A percentile compares a stretch with the other conserved stretches of the same genome.
Conservation (phyloP, 192 early-diverging fungal species). For the Gigaspora rosea region DNA sequence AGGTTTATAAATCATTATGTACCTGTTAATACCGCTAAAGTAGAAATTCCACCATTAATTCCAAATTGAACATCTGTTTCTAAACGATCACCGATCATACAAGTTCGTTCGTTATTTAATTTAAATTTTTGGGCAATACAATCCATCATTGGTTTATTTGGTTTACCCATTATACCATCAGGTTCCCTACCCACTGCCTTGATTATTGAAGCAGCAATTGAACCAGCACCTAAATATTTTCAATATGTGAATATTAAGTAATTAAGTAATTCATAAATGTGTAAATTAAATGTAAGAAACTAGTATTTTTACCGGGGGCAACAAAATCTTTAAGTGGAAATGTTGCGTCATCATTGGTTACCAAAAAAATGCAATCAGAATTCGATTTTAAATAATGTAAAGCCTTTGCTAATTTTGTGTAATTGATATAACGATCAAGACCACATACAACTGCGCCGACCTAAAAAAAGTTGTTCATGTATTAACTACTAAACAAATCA, state of each 20-base stretch:
- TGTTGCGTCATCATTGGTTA: constrained; percentile 92
- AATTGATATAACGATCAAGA: constrained; percentile 91
- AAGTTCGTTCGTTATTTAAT: constrained; percentile 77
- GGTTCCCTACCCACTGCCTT: constrained; percentile 81
- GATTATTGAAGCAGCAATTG: constrained; percentile 73
- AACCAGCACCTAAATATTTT: constrained; percentile 65
- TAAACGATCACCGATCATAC: constrained; percentile 96
- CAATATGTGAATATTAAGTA: neutral
- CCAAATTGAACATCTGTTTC: constrained; percentile 98
- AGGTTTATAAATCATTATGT: neutral
- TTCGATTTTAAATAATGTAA: constrained; percentile 74
- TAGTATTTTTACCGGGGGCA: constrained; percentile 52
- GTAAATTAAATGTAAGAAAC: neutral
- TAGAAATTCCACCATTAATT: constrained; percentile 77
- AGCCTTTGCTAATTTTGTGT: constrained; percentile 90
- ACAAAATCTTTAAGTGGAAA: constrained; percentile 77
- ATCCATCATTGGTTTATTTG: constrained; percentile 91
- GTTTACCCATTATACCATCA: constrained; percentile 86
- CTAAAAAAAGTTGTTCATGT: constrained; percentile 24
- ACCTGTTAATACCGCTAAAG: constrained; percentile 92
- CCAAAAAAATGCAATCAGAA: constrained; percentile 76
- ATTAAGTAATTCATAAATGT: neutral
- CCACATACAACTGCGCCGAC: constrained; percentile 93
- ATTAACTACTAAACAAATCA: neutral
- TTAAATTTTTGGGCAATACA: constrained; percentile 83